Conservation (phyloP, 192 early-diverging fungal species). For the Dissophora ornata region DNA sequence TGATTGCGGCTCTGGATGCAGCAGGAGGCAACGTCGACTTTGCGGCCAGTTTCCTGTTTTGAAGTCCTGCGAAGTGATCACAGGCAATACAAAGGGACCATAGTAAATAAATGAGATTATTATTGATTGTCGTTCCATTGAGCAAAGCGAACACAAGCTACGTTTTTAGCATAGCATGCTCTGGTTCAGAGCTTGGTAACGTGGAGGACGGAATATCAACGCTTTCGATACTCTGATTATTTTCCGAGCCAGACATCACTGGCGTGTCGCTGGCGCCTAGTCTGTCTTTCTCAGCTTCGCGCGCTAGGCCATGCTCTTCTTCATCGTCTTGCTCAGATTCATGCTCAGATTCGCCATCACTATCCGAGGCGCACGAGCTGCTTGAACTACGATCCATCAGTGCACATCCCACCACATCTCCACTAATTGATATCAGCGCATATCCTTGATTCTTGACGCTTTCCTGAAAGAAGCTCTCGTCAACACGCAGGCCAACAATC, state of each 20-base stretch:
- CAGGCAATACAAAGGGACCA: too few species aligned
- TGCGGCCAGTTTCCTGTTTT: constrained; percentile 89
- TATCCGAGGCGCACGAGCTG: constrained; percentile 8
- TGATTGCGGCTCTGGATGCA: constrained; percentile 80
- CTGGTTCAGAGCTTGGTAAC: neutral
- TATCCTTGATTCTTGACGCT: constrained; percentile 81
- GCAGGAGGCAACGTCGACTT: constrained; percentile 87
- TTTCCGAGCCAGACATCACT: constrained; percentile 11
- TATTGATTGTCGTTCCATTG: too few species aligned
- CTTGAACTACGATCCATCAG: constrained; percentile 8
- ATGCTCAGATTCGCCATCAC: too few species aligned
- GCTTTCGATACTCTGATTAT: constrained; percentile 24
- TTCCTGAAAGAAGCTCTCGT: constrained; percentile 73
- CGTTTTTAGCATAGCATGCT: too few species aligned
- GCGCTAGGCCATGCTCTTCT: too few species aligned
- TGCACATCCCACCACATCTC: constrained; percentile 69
- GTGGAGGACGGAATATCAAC: constrained; percentile 22
- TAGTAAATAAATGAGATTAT: too few species aligned
- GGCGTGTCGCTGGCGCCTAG: constrained; percentile 5
- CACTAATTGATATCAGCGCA: constrained; percentile 69
- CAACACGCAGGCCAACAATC: constrained; percentile 71
- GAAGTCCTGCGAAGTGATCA: too few species aligned
- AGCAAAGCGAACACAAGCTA: too few species aligned
- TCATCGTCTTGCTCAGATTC: too few species aligned
- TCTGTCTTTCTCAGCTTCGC: too few species aligned